Evolutionary conservation across 2,329 filamentous ascomycete genomes (phyloP).

Genomic region (Curvularia sp.): DNA sequence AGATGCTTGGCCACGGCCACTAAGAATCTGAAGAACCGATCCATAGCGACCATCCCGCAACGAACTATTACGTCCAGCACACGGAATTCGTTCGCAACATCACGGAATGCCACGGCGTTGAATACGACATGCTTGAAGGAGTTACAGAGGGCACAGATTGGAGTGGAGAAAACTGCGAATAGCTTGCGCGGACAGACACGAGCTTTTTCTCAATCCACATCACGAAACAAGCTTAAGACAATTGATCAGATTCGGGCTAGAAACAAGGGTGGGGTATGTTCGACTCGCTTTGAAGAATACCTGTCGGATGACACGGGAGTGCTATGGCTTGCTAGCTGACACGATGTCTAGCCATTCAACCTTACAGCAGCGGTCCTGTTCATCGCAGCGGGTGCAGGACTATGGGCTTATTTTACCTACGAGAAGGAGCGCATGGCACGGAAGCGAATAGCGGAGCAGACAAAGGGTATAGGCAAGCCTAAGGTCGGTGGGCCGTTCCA

Average conservation of each 20-base stretch:
- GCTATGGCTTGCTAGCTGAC: slow-evolving; percentile 13
- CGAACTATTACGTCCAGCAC: slow-evolving; percentile 37
- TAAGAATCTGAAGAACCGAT: slow-evolving; percentile 19
- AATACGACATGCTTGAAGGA: slow-evolving; percentile 25
- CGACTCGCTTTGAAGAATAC: not conserved
- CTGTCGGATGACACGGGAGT: not conserved
- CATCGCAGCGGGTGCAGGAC: slow-evolving; percentile 74
- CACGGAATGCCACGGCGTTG: slow-evolving; percentile 17
- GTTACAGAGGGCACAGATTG: slow-evolving; percentile 11
- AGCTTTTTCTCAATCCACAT: slow-evolving; percentile 38
- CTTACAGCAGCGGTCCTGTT: slow-evolving; percentile 90
- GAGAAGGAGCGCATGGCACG: slow-evolving; percentile 93
- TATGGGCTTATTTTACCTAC: slow-evolving; percentile 89
- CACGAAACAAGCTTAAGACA: slow-evolving; percentile 44
- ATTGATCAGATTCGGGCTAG: slow-evolving; percentile 46
- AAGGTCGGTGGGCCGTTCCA: slow-evolving; percentile 91
- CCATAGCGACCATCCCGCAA: slow-evolving; percentile 27
- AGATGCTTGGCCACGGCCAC: slow-evolving; percentile 34
- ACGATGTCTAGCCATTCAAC: slow-evolving; percentile 77
- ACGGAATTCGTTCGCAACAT: slow-evolving; percentile 21
- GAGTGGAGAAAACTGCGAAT: slow-evolving; percentile 5
- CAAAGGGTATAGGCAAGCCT: slow-evolving; percentile 89
- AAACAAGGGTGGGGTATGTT: slow-evolving; percentile 46
- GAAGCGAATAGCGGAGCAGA: slow-evolving; percentile 85
- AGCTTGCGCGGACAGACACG: slow-evolving; percentile 24